phyloP scores from a whole-genome alignment of 2,329 filamentous ascomycete genomes.

The Alternaria sp. region DNA sequence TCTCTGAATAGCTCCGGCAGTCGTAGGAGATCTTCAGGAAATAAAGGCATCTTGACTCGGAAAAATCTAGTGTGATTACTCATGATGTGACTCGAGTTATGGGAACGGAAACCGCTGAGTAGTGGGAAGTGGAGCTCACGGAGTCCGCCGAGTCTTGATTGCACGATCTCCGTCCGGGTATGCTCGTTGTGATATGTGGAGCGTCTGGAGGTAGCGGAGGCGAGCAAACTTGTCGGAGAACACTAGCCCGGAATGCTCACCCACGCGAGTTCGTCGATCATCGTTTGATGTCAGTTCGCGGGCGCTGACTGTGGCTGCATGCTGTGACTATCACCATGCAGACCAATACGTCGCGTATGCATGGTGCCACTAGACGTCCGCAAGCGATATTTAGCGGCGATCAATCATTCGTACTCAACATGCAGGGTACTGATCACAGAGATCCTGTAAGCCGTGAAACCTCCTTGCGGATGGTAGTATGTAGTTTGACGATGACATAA shows the following conservation, averaged over 20 bases:
- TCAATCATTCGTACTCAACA: neutral
- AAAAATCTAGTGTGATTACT: neutral
- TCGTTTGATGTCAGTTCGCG: neutral
- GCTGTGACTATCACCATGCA: neutral
- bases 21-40: neutral
- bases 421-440: conserved; percentile 4
- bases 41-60: conserved; percentile 1
- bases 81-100: neutral
- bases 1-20: neutral
- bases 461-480: conserved; percentile 4
- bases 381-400: neutral
- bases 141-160: neutral
- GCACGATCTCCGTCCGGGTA: neutral
- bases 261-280: neutral
- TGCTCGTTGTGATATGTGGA: conserved; percentile 6
- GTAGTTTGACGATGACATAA: conserved; percentile 29
- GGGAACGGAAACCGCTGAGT: neutral
- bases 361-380: neutral
- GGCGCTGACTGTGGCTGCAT: conserved; percentile 1
- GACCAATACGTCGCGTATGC: neutral
- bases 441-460: conserved; percentile 2
- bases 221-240: neutral
- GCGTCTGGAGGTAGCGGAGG: conserved; percentile 7
- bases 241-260: neutral
- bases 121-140: conserved; percentile 3